Evolutionary conservation across 768 basidiomycete genomes (phyloP).

Genomic region (Pleurotus sapidus): DNA sequence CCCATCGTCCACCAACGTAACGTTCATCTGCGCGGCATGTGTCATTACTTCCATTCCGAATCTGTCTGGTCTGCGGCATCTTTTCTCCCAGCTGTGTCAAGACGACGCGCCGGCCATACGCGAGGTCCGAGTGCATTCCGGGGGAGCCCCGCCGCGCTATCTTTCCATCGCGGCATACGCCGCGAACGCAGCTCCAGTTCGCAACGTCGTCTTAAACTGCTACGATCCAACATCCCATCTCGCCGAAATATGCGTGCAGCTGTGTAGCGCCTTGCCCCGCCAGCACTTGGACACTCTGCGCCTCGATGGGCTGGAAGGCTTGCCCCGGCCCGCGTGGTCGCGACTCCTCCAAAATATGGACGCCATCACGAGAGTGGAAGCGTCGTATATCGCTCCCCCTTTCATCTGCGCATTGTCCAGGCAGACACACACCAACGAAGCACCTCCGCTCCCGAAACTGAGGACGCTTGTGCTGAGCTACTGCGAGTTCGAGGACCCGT

Average conservation of each 20-base stretch:
- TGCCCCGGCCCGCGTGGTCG: neutral
- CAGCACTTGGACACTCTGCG: neutral
- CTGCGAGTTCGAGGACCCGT: neutral
- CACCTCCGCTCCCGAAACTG: neutral
- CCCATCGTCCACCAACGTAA: neutral
- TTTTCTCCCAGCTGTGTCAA: neutral
- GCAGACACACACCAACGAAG: neutral
- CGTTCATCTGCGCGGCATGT: neutral
- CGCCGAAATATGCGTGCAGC: neutral
- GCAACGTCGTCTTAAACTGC: neutral
- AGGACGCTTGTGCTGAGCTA: neutral
- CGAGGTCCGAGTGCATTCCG: neutral
- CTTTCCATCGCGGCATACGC: neutral
- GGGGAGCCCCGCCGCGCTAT: neutral
- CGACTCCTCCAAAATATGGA: neutral
- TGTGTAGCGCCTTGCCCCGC: neutral
- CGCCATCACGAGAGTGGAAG: neutral
- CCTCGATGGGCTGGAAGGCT: conserved; percentile 1
- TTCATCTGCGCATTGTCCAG: neutral
- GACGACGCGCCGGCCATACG: neutral
- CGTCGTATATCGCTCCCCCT: neutral
- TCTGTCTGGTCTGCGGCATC: neutral
- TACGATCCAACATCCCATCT: neutral
- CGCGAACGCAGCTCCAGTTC: neutral
- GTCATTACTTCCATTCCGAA: neutral